Evolutionary conservation across 1,284 basidiomycete genomes (phyloP), one percentile per base, ranked within the genome.

Genomic region (Rhodotorula sp.): DNA sequence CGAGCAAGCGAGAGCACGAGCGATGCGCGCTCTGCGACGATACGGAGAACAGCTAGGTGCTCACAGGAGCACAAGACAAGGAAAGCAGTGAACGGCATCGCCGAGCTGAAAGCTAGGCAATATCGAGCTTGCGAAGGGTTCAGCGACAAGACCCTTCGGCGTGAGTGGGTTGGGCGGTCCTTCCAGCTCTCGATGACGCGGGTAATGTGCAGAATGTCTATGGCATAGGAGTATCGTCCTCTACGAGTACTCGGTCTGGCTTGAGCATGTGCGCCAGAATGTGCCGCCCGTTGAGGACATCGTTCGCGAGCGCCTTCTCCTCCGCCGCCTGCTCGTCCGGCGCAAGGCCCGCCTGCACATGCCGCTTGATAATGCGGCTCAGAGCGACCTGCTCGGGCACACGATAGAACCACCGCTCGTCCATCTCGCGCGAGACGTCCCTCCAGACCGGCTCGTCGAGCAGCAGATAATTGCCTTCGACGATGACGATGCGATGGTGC

Each of bases 341-440:
- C n/a, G 50, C 61, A 27, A 62, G 27, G 2, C 61, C 61, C n/a
- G 61, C 50, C 36, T 37, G 48, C 37, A 62, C 50, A 17, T 62
- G 61, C 17, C 61, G 61, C 36, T 62, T 39, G 36, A 62, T 53
- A 10, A 62, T 48, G 9, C 61, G 34, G 8, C n/a, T 13, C 8
- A 62, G n/a, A 8, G 61, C 61, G 15, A 50, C 50, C n/a, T 39
- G 50, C 50, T 62, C 61, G 2, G 37, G 36, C 27, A 62, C 61
- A 50, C 50, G 22, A 50, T 62, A 62, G 36, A 62, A 51, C 61
- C 61, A 62, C 19, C 61, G 61, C 61, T 62, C 61, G 61, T 62
- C 61, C 36, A 53, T 39, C 61, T 51, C 61, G 50, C 34, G 27
- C 27, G 61, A 37, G 36, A 62, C 39, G 27, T 50, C 34, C 29